These are phyloP conservation scores for Platismatia glauca DNA, from an alignment of 495 filamentous ascomycete genomes.

Conservation along the genomic window DNA sequence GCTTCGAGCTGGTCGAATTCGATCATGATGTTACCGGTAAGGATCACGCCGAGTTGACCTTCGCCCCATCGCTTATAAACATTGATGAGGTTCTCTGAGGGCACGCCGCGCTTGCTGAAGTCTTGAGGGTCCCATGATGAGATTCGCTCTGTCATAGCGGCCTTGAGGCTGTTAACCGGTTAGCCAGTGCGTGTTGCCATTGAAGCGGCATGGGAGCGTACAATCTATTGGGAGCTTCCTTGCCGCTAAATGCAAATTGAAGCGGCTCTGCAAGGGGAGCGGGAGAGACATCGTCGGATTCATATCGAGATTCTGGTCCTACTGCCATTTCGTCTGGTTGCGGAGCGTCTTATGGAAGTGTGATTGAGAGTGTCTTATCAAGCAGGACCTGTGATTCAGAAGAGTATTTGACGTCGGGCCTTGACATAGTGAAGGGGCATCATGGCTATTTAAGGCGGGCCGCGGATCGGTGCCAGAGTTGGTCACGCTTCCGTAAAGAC, in stretches of 20 bases:
- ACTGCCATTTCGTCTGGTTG: slow-evolving; percentile 22
- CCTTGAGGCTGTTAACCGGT: slow-evolving; percentile 42
- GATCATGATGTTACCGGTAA: slow-evolving; percentile 58
- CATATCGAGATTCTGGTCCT: slow-evolving; percentile 21
- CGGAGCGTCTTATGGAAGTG: too few relatives aligned
- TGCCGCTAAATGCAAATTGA: slow-evolving; percentile 47
- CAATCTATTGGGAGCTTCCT: slow-evolving; percentile 45
- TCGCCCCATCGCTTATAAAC: slow-evolving; percentile 54
- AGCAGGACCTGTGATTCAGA: background rate
- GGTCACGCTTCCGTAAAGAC: too few relatives aligned
- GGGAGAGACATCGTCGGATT: slow-evolving; percentile 33
- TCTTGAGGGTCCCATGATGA: slow-evolving; percentile 47
- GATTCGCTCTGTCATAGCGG: slow-evolving; percentile 53
- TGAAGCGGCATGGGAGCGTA: background rate
- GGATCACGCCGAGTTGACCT: slow-evolving; percentile 46
- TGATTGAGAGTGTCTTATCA: background rate
- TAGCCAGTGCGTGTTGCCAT: background rate
- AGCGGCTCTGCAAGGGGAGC: slow-evolving; percentile 47
- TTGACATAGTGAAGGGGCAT: too few relatives aligned
- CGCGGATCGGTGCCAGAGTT: too few relatives aligned
- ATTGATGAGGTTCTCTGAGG: slow-evolving; percentile 46
- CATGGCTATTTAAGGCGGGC: too few relatives aligned
- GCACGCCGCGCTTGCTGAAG: slow-evolving; percentile 45
- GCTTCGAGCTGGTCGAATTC: slow-evolving; percentile 50
- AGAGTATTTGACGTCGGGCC: background rate